phyloP scores from a whole-genome alignment of 2,329 filamentous ascomycete species.

The Coniochaeta sp. region DNA sequence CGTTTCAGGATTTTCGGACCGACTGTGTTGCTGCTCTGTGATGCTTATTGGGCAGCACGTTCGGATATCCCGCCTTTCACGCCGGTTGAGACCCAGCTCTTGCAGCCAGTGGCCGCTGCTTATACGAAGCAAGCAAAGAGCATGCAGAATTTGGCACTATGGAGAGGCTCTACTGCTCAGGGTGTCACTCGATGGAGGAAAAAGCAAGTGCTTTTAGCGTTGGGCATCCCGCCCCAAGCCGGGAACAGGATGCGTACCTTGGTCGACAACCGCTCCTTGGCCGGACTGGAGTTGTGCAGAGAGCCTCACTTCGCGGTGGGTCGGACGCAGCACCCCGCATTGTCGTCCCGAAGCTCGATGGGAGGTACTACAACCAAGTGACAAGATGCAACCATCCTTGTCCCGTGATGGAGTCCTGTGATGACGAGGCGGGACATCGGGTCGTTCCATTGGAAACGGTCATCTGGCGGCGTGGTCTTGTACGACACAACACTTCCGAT shows the following conservation, averaged over 20 bases:
- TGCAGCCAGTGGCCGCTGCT: background rate
- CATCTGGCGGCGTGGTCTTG: background rate
- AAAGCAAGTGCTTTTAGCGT: background rate
- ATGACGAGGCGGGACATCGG: background rate
- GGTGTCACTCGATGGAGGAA: background rate
- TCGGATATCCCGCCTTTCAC: background rate
- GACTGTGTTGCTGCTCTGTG: background rate
- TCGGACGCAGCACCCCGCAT: too few species aligned
- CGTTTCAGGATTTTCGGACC: background rate
- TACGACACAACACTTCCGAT: background rate
- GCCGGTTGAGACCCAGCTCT: background rate
- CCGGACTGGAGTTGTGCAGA: too few species aligned
- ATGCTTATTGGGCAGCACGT: background rate
- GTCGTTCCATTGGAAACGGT: background rate
- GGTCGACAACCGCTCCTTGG: too few species aligned
- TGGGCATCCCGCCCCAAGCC: background rate
- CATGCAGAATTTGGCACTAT: background rate
- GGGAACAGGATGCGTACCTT: too few species aligned
- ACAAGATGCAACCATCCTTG: background rate
- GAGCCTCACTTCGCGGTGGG: too few species aligned
- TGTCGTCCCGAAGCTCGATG: background rate
- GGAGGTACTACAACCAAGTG: background rate
- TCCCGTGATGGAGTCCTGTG: background rate
- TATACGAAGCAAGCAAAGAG: background rate
- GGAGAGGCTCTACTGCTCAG: background rate